These are phyloP conservation scores for Pichia sp. DNA, from an alignment of 1,139 yeast genomes.

Conservation along the genomic window DNA sequence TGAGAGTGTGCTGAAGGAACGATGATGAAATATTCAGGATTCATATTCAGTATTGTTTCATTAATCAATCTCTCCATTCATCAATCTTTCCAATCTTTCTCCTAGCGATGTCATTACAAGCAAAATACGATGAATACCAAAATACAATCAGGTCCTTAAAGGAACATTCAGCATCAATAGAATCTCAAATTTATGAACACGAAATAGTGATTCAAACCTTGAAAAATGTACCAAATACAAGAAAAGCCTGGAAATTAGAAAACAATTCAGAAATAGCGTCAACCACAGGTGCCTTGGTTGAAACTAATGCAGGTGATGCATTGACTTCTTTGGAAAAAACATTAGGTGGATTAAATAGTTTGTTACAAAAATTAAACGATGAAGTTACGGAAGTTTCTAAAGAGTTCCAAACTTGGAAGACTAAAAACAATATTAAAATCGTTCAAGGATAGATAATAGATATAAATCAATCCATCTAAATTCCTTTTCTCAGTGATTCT, in stretches of 20 bases:
- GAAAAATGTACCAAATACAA: slow-evolving; percentile 41
- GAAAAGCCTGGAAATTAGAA: slow-evolving; percentile 88
- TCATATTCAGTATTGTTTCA: too few relatives aligned
- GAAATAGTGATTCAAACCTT: slow-evolving; percentile 50
- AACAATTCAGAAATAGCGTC: slow-evolving; percentile 49
- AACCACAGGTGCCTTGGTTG: slow-evolving; percentile 53
- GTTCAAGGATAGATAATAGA: slow-evolving; percentile 6
- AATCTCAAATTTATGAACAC: slow-evolving; percentile 45
- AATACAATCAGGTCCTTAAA: slow-evolving; percentile 52
- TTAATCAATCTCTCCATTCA: not conserved
- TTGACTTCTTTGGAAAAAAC: slow-evolving; percentile 61
- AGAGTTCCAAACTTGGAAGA: slow-evolving; percentile 64
- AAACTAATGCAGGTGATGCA: slow-evolving; percentile 73
- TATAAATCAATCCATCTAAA: too few relatives aligned
- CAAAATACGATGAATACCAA: slow-evolving; percentile 50
- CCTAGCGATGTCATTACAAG: not conserved
- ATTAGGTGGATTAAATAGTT: slow-evolving; percentile 37
- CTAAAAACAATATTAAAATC: slow-evolving; percentile 58
- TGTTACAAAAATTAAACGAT: slow-evolving; percentile 40
- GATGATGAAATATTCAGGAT: too few relatives aligned
- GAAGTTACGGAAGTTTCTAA: slow-evolving; percentile 43
- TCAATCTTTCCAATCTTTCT: not conserved
- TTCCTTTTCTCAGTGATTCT: slow-evolving; percentile 22
- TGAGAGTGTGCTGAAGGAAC: too few relatives aligned
- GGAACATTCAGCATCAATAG: slow-evolving; percentile 47